Percentiles rank a stretch among this genome's conserved stretches.
phyloP scores from a whole-genome alignment of 495 filamentous ascomycete species.

The Xylaria venustula region DNA sequence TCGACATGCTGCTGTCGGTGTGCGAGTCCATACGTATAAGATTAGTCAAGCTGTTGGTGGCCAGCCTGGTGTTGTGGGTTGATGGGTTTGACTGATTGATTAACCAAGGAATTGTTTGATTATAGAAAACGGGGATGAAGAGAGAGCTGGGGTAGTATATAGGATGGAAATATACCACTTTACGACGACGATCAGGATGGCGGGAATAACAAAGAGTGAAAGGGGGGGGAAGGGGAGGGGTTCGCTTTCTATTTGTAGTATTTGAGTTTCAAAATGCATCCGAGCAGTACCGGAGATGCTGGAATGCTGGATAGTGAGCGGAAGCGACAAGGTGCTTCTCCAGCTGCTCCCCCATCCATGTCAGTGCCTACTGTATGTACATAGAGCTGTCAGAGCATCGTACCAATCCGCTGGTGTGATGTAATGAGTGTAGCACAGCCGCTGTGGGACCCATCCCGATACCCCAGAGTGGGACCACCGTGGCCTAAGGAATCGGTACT shows the following conservation, averaged over 20 bases:
- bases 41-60: slow-evolving; percentile 3
- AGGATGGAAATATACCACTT: neutral
- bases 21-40: slow-evolving; percentile 8
- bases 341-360: no score
- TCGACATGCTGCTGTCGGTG: slow-evolving; percentile 19
- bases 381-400: no score
- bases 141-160: neutral
- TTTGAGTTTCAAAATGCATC: neutral
- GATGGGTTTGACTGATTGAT: neutral
- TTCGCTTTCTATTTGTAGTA: neutral
- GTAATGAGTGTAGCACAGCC: slow-evolving; percentile 9
- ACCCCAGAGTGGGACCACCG: neutral
- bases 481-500: no score
- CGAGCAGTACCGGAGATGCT: no score
- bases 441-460: neutral
- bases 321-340: no score
- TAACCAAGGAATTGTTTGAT: neutral
- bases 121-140: neutral
- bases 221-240: neutral
- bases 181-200: neutral
- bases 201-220: neutral
- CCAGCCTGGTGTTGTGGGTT: slow-evolving; percentile 3
- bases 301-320: neutral
- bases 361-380: no score
- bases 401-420: neutral